A percentile compares a stretch with the other conserved stretches of the same genome.
phyloP scores from a whole-genome alignment of 2,329 filamentous ascomycete species.

The Ceratocystis smalleyi region DNA sequence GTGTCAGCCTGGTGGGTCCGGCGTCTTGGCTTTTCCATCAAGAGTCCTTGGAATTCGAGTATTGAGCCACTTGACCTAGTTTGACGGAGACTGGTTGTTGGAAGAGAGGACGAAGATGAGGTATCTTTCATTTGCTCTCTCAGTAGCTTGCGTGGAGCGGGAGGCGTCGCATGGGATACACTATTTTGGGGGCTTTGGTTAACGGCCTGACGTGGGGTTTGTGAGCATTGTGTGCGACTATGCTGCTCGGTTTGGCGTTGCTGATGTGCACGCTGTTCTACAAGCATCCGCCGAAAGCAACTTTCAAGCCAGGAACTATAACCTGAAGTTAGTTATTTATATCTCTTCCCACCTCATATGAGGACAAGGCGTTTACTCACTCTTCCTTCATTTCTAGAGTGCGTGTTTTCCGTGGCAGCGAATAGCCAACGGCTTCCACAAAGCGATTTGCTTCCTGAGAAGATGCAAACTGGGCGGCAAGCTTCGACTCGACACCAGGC shows the following conservation, averaged over 20 bases:
- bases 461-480: slow-evolving; percentile 5
- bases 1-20: not conserved
- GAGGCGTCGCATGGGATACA: not conserved
- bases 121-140: not conserved
- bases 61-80: slow-evolving; percentile 12
- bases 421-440: not conserved
- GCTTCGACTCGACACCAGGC: slow-evolving; percentile 1
- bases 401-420: not conserved
- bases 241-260: not conserved
- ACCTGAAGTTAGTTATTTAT: not conserved
- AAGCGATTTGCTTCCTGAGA: not conserved
- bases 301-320: not conserved
- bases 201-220: not conserved
- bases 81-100: not conserved
- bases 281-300: not conserved
- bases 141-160: not conserved
- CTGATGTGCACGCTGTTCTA: not conserved
- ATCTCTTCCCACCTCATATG: not conserved
- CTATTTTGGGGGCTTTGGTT: not conserved
- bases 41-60: slow-evolving; percentile 1
- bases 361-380: not conserved
- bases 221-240: not conserved
- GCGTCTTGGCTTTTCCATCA: not conserved
- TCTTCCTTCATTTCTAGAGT: not conserved
- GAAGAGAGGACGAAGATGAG: not conserved